phyloP scores from a whole-genome alignment of 2,329 filamentous ascomycete species.

The Fusarium annulatum region DNA sequence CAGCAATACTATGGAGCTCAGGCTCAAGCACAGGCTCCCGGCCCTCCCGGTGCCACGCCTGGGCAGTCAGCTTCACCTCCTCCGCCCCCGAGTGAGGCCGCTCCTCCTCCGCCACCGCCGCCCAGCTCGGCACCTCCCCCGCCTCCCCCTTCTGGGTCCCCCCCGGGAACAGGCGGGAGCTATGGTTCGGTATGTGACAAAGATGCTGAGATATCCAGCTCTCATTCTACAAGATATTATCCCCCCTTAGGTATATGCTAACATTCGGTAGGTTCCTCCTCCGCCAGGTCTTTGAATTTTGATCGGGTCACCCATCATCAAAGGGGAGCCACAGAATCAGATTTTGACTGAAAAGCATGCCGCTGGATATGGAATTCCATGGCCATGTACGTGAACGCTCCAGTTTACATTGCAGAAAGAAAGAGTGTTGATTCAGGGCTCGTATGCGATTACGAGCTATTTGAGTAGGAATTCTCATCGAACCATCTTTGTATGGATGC shows the following conservation, averaged over 20 bases:
- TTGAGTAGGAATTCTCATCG: slow-evolving; percentile 29
- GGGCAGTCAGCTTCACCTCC: slow-evolving; percentile 63
- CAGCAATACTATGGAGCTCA: slow-evolving; percentile 73
- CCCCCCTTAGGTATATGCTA: slow-evolving; percentile 12
- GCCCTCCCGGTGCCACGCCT: slow-evolving; percentile 46
- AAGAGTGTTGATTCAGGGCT: slow-evolving; percentile 37
- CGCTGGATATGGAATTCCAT: slow-evolving; percentile 18
- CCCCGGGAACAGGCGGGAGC: slow-evolving; percentile 57
- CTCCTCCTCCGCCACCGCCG: slow-evolving; percentile 67
- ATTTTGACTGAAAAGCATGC: slow-evolving; percentile 6
- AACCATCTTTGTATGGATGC: slow-evolving; percentile 25
- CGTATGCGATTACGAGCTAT: slow-evolving; percentile 31
- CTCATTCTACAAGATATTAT: background rate
- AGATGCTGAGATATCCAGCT: background rate
- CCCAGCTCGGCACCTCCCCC: slow-evolving; percentile 55
- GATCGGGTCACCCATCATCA: slow-evolving; percentile 5
- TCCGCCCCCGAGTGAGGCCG: slow-evolving; percentile 68
- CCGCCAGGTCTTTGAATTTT: slow-evolving; percentile 66
- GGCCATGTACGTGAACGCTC: slow-evolving; percentile 39
- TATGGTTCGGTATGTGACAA: slow-evolving; percentile 71
- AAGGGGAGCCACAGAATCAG: slow-evolving; percentile 3
- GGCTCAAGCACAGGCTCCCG: slow-evolving; percentile 58
- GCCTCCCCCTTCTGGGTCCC: slow-evolving; percentile 55
- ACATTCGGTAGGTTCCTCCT: slow-evolving; percentile 60
- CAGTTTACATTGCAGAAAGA: slow-evolving; percentile 34